Conservation (phyloP, 495 filamentous ascomycete species). For the Cairneyella variabilis region DNA sequence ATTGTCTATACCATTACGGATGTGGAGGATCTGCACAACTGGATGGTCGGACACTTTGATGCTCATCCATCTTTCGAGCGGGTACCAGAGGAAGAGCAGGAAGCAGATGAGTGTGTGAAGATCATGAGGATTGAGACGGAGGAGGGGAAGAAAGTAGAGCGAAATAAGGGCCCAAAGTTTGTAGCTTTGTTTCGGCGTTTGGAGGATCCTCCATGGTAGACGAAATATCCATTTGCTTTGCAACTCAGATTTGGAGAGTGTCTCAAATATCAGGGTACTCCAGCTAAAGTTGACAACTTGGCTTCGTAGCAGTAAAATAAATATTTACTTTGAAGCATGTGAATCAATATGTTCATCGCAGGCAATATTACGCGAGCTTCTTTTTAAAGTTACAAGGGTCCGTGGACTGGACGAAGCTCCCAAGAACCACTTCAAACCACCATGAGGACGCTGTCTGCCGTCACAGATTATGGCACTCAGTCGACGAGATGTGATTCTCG, state of each 20-base stretch:
- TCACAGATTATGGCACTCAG: slow-evolving; percentile 69
- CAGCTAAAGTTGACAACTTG: no score
- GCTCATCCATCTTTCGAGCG: slow-evolving; percentile 64
- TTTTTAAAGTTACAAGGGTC: no score
- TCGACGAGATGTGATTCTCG: slow-evolving; percentile 68
- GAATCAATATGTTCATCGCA: neutral
- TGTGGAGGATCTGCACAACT: slow-evolving; percentile 87
- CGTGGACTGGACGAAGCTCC: slow-evolving; percentile 3
- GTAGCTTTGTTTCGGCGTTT: slow-evolving; percentile 79
- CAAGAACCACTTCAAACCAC: slow-evolving; percentile 10
- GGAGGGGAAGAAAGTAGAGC: slow-evolving; percentile 93
- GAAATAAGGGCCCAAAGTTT: slow-evolving; percentile 84
- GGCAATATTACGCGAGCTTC: no score
- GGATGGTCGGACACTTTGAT: slow-evolving; percentile 86
- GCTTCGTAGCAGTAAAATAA: no score
- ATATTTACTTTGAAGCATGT: neutral
- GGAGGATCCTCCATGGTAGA: slow-evolving; percentile 36
- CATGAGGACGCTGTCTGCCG: slow-evolving; percentile 21
- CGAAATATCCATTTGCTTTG: slow-evolving; percentile 11
- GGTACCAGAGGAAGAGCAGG: slow-evolving; percentile 60
- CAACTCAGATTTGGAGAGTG: neutral
- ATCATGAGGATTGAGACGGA: slow-evolving; percentile 88
- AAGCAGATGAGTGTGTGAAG: slow-evolving; percentile 68
- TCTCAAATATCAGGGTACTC: no score
- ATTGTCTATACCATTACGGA: slow-evolving; percentile 95